Evolutionary conservation across 2,329 filamentous ascomycete genomes (phyloP).

Genomic region (Hypoxylon sp.): DNA sequence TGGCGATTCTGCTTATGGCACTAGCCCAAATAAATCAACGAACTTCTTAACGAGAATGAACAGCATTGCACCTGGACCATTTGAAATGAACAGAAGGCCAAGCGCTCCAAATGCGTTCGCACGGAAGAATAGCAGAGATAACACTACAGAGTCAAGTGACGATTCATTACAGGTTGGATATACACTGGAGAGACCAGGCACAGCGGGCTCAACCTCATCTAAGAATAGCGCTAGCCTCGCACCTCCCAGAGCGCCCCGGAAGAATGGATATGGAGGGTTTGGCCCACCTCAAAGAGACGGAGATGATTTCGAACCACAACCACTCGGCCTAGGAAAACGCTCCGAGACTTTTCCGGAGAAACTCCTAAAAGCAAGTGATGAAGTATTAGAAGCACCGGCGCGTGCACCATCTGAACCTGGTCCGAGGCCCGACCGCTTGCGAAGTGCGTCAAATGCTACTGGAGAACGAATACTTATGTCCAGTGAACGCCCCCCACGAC

Average conservation of each 20-base stretch:
- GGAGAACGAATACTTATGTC: constrained; percentile 46
- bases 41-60: constrained; percentile 74
- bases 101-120: constrained; percentile 56
- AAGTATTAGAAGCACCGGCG: constrained; percentile 55
- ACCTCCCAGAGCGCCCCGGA: constrained; percentile 60
- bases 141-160: constrained; percentile 42
- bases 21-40: constrained; percentile 63
- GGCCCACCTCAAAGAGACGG: constrained; percentile 62
- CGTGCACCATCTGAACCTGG: constrained; percentile 66
- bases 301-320: constrained; percentile 58
- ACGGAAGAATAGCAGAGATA: constrained; percentile 49
- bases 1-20: constrained; percentile 61
- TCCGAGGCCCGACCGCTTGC: constrained; percentile 58
- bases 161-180: constrained; percentile 47
- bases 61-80: constrained; percentile 76
- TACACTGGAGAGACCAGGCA: constrained; percentile 52
- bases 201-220: constrained; percentile 50
- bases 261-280: constrained; percentile 72
- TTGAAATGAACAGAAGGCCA: constrained; percentile 64
- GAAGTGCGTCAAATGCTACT: constrained; percentile 49
- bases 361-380: constrained; percentile 47
- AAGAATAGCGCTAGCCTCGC: constrained; percentile 54
- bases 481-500: constrained; percentile 55
- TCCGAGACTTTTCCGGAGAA: constrained; percentile 68
- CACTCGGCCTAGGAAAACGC: constrained; percentile 59